A percentile compares a stretch with the other conserved stretches of the same genome.
These are phyloP conservation scores for Pyrus bretschneideri DNA, from an alignment of 306 rosid species.

Conservation along the genomic window DNA sequence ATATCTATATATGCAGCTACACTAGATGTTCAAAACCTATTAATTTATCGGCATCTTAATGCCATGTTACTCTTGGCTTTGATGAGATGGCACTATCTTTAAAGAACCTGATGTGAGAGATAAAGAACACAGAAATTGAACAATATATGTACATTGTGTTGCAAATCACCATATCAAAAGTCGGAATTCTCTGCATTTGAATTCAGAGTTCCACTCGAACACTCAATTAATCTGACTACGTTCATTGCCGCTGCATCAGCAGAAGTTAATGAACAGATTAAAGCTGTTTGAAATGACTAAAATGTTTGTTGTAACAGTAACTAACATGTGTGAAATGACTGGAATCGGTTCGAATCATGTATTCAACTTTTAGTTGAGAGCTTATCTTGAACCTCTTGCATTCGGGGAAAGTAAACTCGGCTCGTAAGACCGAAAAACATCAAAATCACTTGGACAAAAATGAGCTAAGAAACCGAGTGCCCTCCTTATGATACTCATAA, in stretches of 20 bases:
- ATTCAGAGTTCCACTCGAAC: background rate
- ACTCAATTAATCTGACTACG: background rate
- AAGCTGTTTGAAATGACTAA: background rate
- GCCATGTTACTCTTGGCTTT: slow-evolving; percentile 56
- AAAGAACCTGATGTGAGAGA: no score
- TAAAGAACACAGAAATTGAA: background rate
- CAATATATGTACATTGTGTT: background rate
- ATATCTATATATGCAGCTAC: no score
- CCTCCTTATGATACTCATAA: background rate
- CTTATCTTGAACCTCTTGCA: background rate
- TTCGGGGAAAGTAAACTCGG: background rate
- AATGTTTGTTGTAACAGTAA: background rate
- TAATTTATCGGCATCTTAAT: slow-evolving; percentile 35
- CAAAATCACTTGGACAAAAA: background rate
- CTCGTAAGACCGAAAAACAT: background rate
- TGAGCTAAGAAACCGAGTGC: background rate
- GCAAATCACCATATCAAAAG: background rate
- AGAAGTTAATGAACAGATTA: background rate
- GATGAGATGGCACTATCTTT: background rate
- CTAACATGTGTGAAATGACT: background rate
- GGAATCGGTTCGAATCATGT: background rate
- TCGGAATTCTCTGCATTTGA: background rate
- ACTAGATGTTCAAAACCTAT: slow-evolving; percentile 16
- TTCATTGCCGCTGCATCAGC: background rate
- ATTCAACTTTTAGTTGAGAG: background rate